phyloP scores from a whole-genome alignment of 768 basidiomycete genomes.

The Termitomyces heimii region DNA sequence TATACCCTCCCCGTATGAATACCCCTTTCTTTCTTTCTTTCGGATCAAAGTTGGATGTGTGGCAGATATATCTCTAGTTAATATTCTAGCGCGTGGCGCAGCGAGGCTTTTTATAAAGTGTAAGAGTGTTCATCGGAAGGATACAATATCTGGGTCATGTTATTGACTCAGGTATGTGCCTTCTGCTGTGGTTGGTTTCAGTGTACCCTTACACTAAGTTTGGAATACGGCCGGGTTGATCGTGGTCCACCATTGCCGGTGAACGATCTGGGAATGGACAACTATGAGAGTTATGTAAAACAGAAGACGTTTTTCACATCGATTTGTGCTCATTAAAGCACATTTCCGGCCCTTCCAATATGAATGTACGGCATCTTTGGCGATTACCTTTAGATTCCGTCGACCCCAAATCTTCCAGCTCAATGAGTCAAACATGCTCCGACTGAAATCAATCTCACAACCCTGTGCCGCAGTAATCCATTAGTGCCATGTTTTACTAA shows the following conservation, averaged over 20 bases:
- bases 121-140: too few species aligned
- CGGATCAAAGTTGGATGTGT: background rate
- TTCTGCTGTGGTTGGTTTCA: too few species aligned
- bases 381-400: background rate
- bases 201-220: too few species aligned
- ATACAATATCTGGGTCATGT: too few species aligned
- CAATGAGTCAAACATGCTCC: too few species aligned
- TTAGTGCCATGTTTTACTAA: background rate
- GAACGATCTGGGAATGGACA: background rate
- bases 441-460: too few species aligned
- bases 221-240: background rate
- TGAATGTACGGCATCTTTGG: background rate
- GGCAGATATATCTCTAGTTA: too few species aligned
- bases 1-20: background rate
- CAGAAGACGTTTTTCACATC: background rate
- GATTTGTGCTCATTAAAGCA: background rate
- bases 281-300: background rate
- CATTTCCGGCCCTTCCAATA: background rate
- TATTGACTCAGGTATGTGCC: too few species aligned
- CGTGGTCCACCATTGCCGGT: background rate
- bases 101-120: too few species aligned
- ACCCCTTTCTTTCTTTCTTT: background rate
- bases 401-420: too few species aligned
- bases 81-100: background rate
- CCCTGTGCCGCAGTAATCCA: background rate